These are phyloP conservation scores for Cymbidium sinense DNA, from an alignment of 106 monocot species.

Conservation along the genomic window DNA sequence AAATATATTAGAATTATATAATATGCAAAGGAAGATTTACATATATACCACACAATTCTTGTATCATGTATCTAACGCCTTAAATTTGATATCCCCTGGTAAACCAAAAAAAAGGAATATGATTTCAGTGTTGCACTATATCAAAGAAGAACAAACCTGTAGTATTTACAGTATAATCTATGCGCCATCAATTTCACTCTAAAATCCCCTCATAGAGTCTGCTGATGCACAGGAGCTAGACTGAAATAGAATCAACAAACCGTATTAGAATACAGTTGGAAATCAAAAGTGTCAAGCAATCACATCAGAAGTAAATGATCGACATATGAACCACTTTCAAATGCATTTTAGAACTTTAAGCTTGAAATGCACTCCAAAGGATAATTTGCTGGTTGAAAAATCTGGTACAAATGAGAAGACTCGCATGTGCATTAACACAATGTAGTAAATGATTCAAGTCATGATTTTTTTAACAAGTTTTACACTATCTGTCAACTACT, in stretches of 20 bases:
- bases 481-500: too few species aligned
- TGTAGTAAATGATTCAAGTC: too few species aligned
- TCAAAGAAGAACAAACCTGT: neutral
- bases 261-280: neutral
- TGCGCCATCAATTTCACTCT: neutral
- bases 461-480: too few species aligned
- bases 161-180: neutral
- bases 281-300: neutral
- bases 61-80: too few species aligned
- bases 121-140: neutral
- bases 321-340: neutral
- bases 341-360: neutral
- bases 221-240: neutral
- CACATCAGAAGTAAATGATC: neutral
- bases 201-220: neutral
- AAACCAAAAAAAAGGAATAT: too few species aligned
- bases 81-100: too few species aligned
- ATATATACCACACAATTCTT: too few species aligned
- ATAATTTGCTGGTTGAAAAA: neutral
- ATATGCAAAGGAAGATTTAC: too few species aligned
- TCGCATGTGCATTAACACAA: too few species aligned
- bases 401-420: neutral
- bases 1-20: too few species aligned
- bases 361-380: neutral
- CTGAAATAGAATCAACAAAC: neutral